phyloP scores from a whole-genome alignment of 2,329 filamentous ascomycete species.

The Hansfordia pulvinata region DNA sequence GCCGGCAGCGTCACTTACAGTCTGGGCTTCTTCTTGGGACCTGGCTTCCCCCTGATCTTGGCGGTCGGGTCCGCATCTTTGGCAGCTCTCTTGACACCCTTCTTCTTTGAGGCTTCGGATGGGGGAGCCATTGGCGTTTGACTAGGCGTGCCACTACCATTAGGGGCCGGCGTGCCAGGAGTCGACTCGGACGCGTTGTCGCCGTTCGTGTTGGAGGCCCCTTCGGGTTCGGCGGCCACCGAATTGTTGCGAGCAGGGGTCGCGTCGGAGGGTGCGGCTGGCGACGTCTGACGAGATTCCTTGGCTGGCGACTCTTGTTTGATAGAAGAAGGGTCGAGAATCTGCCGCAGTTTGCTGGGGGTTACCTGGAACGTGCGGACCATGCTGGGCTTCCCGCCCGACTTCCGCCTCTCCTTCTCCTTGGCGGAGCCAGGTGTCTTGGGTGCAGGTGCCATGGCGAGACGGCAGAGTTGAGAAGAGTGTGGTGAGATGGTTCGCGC shows the following conservation, averaged over 20 bases:
- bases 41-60: constrained; percentile 76
- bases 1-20: constrained; percentile 49
- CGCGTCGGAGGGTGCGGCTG: constrained; percentile 20
- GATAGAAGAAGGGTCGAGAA: constrained; percentile 28
- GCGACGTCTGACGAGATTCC: constrained; percentile 31
- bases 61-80: constrained; percentile 43
- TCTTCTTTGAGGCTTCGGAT: constrained; percentile 55
- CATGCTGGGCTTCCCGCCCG: constrained; percentile 18
- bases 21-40: constrained; percentile 91
- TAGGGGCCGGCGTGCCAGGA: constrained; percentile 43
- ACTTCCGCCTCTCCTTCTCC: constrained; percentile 32
- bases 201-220: constrained; percentile 31
- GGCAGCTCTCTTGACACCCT: constrained; percentile 56
- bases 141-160: constrained; percentile 40
- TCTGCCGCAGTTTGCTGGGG: constrained; percentile 33
- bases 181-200: constrained; percentile 47
- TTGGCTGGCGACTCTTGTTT: constrained; percentile 30
- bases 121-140: constrained; percentile 46
- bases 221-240: too few relatives aligned
- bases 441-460: constrained; percentile 20
- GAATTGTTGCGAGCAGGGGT: constrained; percentile 18
- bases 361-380: constrained; percentile 40
- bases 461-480: constrained; percentile 3
- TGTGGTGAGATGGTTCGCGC: constrained; percentile 2
- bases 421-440: constrained; percentile 22